A percentile compares a stretch with the other conserved stretches of the same genome.
phyloP scores from a whole-genome alignment of 306 rosid genomes.

The Cucurbita pepo region DNA sequence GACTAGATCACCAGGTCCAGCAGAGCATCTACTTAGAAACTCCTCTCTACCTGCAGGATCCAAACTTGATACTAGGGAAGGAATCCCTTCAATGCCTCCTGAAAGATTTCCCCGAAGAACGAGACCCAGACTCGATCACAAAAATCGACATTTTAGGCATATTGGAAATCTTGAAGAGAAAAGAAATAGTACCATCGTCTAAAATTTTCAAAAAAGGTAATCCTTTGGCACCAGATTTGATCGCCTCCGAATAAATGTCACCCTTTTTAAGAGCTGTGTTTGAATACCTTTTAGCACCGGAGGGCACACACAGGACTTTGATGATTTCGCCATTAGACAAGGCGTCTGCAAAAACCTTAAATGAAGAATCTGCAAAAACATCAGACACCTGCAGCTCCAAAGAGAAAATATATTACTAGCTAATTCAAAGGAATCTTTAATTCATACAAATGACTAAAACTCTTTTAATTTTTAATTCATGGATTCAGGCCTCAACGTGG shows the following conservation, averaged over 20 bases:
- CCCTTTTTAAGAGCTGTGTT: slow-evolving; percentile 88
- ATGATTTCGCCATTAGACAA: slow-evolving; percentile 61
- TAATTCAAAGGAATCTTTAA: not conserved
- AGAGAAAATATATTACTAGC: not conserved
- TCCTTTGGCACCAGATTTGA: slow-evolving; percentile 82
- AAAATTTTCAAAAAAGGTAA: slow-evolving; percentile 80
- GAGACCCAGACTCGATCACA: not conserved
- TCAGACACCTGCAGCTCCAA: slow-evolving; percentile 64
- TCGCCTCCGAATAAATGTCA: slow-evolving; percentile 53
- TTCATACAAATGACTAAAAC: not conserved
- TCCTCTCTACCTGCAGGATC: slow-evolving; percentile 34
- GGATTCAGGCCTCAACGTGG: not conserved
- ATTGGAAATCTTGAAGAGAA: not conserved
- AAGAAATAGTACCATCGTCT: slow-evolving; percentile 43
- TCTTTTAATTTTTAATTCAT: not conserved
- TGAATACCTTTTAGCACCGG: slow-evolving; percentile 67
- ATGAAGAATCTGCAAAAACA: slow-evolving; percentile 54
- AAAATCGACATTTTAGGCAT: not conserved
- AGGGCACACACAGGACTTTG: slow-evolving; percentile 62
- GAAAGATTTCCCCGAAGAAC: slow-evolving; percentile 5
- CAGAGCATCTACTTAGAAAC: slow-evolving; percentile 44
- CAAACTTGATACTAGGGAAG: slow-evolving; percentile 65
- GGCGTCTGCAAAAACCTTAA: slow-evolving; percentile 72
- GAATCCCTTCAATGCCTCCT: slow-evolving; percentile 75
- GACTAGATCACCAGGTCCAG: slow-evolving; percentile 52